Conservation (phyloP, 148 eudicot genomes). For the Persicaria maculosa region DNA sequence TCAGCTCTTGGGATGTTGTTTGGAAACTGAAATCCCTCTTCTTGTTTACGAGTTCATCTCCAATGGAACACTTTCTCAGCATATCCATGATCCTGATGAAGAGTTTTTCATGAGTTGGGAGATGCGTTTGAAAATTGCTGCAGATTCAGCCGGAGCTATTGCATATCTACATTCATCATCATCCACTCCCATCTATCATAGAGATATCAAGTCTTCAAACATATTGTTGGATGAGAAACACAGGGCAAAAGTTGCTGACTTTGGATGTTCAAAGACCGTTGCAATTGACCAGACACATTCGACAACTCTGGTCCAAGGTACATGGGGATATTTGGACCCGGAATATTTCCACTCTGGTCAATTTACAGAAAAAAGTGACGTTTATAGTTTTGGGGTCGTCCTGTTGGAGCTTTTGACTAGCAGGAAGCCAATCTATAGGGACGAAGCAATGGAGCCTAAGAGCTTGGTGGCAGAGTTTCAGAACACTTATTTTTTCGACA, state of each 20-base stretch:
- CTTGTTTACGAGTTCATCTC: too few species aligned
- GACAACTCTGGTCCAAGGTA: not conserved
- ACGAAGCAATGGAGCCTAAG: not conserved
- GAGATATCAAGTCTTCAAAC: not conserved
- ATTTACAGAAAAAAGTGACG: not conserved
- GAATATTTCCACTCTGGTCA: not conserved
- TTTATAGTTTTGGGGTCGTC: not conserved
- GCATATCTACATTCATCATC: not conserved
- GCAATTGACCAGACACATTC: not conserved
- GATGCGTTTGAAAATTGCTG: not conserved
- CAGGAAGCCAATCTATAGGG: not conserved
- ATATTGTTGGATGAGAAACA: not conserved
- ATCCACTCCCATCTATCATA: not conserved
- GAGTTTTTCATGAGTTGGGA: not conserved
- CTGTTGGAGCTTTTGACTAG: not conserved
- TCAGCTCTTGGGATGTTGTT: too few species aligned
- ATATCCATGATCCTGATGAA: not conserved
- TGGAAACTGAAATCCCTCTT: too few species aligned
- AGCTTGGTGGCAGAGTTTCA: not conserved
- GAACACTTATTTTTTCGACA: not conserved
- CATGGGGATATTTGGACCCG: not conserved
- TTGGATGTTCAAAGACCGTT: not conserved
- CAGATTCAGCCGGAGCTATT: not conserved
- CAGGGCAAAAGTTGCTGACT: not conserved
- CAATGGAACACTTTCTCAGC: not conserved